Base-by-base conservation (phyloP, 2,329 filamentous ascomycete genomes). In the Stemphylium vesicarium region DNA sequence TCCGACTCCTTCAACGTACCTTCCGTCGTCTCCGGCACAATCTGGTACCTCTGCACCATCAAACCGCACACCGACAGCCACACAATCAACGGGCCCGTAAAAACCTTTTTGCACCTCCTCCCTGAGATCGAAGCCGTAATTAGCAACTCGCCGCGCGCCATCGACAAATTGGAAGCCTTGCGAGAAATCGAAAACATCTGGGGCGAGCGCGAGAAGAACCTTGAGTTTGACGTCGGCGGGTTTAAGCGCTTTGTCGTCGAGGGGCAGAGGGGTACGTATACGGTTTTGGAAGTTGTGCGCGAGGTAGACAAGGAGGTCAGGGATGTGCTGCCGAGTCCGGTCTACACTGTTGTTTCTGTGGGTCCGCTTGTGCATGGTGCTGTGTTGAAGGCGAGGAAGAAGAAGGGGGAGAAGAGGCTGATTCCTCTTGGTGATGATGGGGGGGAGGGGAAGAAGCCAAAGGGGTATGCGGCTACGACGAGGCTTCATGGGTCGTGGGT, bases 21-120 rank as follows among this genome's bases (percentile, higher is more conserved):
- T 16, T 6, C 43, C 12, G 22, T 38, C 20, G 13, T 29, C 8
- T 18, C 50, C 2, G n/a, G 55, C 38, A 65, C 65, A 9, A 54
- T 66, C 56, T 60, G 59, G 56, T 71, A 70, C 55, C 67, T 72
- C 29, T 57, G 60, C 46, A 44, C 60, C 60, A 66, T 45, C 7
- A 58, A 56, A 1, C 69, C 65, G 0, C 64, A 69, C 58, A 61
- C 50, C 12, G 66, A 72, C 55, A 46, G 48, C 7, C 57, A 58
- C 57, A 33, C 44, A 5, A 51, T 66, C 51, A 18, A 57, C 51
- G 65, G 66, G 40, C 69, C 69, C 6, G 47, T 45, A 2, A 24
- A 44, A 2, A 32, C 20, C 4, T 71, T 70, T 61, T 18, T 36
- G 0, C 46, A 55, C 35, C 62, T 71, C n/a, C 38, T 67, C 37